These are phyloP conservation scores for Carex arenaria DNA, from an alignment of 202 grass and related monocot genomes.

Conservation along the genomic window DNA sequence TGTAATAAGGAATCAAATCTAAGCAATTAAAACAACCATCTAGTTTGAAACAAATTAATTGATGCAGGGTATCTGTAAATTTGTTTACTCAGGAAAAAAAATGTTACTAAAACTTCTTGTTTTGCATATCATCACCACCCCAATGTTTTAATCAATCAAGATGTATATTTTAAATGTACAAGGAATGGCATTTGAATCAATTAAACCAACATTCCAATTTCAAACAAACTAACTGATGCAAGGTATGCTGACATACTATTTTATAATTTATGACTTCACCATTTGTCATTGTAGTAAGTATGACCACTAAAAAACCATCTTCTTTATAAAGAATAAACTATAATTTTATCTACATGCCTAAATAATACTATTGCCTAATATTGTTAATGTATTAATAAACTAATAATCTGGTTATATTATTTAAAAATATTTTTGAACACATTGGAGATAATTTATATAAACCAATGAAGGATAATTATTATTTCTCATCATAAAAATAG, in stretches of 20 bases:
- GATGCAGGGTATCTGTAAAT: too few relatives aligned
- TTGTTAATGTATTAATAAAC: neutral
- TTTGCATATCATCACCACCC: neutral
- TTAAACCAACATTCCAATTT: neutral
- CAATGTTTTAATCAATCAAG: neutral
- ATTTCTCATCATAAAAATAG: too few relatives aligned
- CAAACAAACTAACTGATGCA: neutral
- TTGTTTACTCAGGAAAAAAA: too few relatives aligned
- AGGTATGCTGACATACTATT: neutral
- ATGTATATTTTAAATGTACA: neutral
- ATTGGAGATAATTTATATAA: too few relatives aligned
- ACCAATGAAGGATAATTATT: too few relatives aligned
- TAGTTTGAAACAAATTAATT: neutral
- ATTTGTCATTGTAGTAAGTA: neutral
- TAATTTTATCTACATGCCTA: neutral
- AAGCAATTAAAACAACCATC: neutral
- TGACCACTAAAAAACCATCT: neutral
- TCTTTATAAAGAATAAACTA: neutral
- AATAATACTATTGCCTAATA: neutral
- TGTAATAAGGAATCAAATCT: neutral
- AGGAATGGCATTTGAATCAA: neutral
- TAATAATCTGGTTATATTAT: neutral
- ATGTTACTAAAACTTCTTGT: too few relatives aligned
- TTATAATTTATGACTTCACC: neutral
- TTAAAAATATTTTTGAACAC: neutral